phyloP scores from a whole-genome alignment of 2,329 filamentous ascomycete species.

The Alternaria sp. region DNA sequence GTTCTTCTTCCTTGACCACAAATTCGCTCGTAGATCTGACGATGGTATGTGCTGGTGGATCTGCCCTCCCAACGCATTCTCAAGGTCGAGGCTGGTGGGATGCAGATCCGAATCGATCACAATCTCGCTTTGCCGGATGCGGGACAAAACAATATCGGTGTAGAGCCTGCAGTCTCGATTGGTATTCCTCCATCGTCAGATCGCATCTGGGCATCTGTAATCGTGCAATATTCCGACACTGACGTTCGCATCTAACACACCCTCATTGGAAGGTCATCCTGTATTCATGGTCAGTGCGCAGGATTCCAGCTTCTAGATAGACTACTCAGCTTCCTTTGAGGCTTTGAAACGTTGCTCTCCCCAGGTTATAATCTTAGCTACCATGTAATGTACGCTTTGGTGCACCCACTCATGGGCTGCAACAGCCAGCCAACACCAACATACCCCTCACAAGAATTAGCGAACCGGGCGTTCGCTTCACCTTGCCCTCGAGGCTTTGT shows the following conservation, averaged over 20 bases:
- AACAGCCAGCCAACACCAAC: not conserved
- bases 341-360: not conserved
- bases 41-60: not conserved
- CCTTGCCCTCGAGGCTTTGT: not conserved
- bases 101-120: not conserved
- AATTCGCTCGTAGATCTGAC: not conserved
- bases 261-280: not conserved
- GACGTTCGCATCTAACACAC: constrained; percentile 4
- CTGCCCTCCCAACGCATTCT: not conserved
- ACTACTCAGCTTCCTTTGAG: not conserved
- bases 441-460: not conserved
- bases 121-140: not conserved
- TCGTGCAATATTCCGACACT: constrained; percentile 9
- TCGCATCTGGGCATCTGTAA: not conserved
- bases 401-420: not conserved
- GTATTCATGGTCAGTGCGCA: constrained; percentile 2
- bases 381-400: not conserved
- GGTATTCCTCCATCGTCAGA: not conserved
- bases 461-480: constrained; percentile 4
- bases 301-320: not conserved
- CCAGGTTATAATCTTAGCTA: not conserved
- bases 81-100: not conserved
- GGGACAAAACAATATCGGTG: not conserved
- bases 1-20: not conserved
- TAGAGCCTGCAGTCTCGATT: not conserved